Evolutionary conservation across 2,329 filamentous ascomycete species (phyloP).

Genomic region (Waltergamsia citrina): DNA sequence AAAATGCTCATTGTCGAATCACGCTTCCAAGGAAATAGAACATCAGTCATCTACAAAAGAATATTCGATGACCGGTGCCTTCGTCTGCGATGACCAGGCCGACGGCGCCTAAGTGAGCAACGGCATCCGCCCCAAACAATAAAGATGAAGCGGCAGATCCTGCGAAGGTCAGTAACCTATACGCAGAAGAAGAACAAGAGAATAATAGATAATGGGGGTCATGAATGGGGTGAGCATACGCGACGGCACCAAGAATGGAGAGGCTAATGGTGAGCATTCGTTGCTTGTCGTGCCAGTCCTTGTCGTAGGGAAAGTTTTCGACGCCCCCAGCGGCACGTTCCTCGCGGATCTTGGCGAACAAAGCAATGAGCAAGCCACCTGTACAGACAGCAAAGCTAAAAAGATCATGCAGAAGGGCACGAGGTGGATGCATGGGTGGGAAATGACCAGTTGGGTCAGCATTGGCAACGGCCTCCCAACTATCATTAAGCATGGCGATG

Average conservation of each 20-base stretch:
- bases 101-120: background rate
- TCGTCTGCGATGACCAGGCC: background rate
- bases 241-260: constrained; percentile 7
- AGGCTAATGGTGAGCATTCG: constrained; percentile 4
- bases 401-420: constrained; percentile 20
- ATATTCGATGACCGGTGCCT: background rate
- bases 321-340: background rate
- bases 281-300: constrained; percentile 3
- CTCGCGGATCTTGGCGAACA: constrained; percentile 14
- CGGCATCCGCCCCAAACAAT: constrained; percentile 7
- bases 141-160: constrained; percentile 16
- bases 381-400: constrained; percentile 20
- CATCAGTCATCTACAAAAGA: background rate
- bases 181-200: background rate
- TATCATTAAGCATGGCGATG: constrained; percentile 25
- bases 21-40: too few species aligned
- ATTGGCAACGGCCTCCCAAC: constrained; percentile 22
- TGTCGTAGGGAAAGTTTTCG: background rate
- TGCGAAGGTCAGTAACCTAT: constrained; percentile 4
- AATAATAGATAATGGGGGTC: background rate
- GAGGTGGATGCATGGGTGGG: constrained; percentile 13
- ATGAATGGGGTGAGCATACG: constrained; percentile 9
- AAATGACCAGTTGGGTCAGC: constrained; percentile 15
- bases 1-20: too few species aligned
- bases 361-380: constrained; percentile 22